Percentiles rank a stretch among this genome's conserved stretches.
These are phyloP conservation scores for Pseudonectria buxi DNA, from an alignment of 2,329 filamentous ascomycete species.

Conservation along the genomic window DNA sequence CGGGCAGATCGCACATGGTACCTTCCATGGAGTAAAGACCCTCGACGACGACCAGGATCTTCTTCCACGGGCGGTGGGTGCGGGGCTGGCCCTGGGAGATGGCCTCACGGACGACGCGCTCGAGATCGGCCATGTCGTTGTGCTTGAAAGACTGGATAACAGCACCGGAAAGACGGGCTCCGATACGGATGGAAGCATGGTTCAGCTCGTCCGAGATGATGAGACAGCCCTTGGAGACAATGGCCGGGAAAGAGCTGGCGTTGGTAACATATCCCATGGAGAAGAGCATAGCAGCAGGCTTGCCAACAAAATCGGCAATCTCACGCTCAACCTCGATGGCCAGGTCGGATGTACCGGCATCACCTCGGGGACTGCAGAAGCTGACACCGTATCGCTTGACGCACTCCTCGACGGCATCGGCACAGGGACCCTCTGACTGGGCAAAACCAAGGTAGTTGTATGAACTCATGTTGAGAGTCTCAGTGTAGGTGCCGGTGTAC, in stretches of 20 bases:
- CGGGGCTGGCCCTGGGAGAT: constrained; percentile 96
- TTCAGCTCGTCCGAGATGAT: constrained; percentile 97
- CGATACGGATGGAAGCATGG: constrained; percentile 94
- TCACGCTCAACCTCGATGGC: constrained; percentile 83
- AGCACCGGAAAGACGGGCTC: constrained; percentile 85
- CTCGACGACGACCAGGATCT: constrained; percentile 93
- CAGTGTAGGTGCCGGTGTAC: constrained; percentile 81
- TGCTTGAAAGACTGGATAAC: constrained; percentile 97
- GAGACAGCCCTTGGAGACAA: constrained; percentile 87
- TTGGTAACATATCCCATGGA: constrained; percentile 99
- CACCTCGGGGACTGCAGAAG: constrained; percentile 72
- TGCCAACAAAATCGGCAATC: constrained; percentile 87
- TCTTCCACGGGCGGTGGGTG: constrained; percentile 99
- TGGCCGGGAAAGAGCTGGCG: constrained; percentile 81
- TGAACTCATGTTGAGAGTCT: constrained; percentile 97
- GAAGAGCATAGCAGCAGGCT: constrained; percentile 91
- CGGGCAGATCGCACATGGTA: constrained; percentile 96
- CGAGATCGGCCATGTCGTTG: constrained; percentile 87
- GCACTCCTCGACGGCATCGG: constrained; percentile 81
- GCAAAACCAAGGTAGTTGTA: constrained; percentile 99
- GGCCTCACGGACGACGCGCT: constrained; percentile 77
- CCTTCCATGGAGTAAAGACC: constrained; percentile 99
- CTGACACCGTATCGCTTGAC: constrained; percentile 82
- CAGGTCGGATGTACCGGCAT: constrained; percentile 81
- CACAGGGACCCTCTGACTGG: constrained; percentile 93